Evolutionary conservation across 148 eudicot species (phyloP), one percentile per base, ranked within the genome.

Genomic region (Salicornia ramosissima): DNA sequence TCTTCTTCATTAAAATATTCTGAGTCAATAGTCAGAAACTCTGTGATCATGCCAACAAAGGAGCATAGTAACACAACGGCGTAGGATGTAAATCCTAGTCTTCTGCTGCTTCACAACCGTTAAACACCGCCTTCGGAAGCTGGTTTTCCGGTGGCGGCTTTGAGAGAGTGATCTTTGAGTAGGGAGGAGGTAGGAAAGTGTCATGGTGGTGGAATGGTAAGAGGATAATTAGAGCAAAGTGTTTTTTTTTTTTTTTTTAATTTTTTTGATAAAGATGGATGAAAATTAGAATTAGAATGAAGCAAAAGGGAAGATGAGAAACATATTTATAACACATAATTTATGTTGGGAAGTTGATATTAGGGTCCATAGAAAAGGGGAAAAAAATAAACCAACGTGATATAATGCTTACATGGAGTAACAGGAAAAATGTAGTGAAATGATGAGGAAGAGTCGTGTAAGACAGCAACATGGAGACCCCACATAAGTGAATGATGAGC

Each of bases 51-150:
- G 83, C 95, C 89, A 89, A 71, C 95, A 89, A 31, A 86, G 71
- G 72, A 89, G 95, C 90, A 86, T 89, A 13, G 82, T 71, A 5
- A 89, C 80, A 39, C 91, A 89, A 0, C 87, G 91, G 0, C 85
- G 75, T 40, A 87, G 75, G 52, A 89, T 89, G 34, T 89, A 89
- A 46, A 85, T 67, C 64, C 91, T 79, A 0, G 95, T 84, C 66
- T 76, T 83, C 24, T 86, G 87, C 67, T 85, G 91, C 71, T 83
- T 86, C 33, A 67, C 82, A 65, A 83, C 40, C 21, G 72, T 57
- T 49, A 74, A 59, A 25, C 86, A 85, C 76, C 80, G 78, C 65
- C 81, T 66, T 53, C 75, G 71, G 12, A 83, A 76, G 18, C 78
- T 70, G 8, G 58, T 50, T 64, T 85, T 81, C 54, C 78, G 68